A percentile compares a stretch with the other conserved stretches of the same genome.
Conservation (phyloP, 768 basidiomycete species). For the Boletus reticuloceps region DNA sequence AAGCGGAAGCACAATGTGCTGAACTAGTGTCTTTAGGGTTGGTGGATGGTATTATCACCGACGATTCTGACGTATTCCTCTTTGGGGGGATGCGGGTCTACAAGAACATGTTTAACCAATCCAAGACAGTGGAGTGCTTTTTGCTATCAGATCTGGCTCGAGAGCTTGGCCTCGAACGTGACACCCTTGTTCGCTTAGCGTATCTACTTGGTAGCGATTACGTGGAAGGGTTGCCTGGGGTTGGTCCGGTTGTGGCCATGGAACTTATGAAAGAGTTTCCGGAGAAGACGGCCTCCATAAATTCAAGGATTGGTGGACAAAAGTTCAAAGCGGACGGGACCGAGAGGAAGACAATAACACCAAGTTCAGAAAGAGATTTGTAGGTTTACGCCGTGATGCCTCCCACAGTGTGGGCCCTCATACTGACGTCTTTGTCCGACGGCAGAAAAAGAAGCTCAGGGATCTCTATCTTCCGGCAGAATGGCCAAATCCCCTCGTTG, state of each 20-base stretch:
- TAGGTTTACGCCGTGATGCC: constrained; percentile 41
- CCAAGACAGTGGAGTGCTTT: constrained; percentile 98
- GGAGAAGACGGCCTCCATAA: constrained; percentile 78
- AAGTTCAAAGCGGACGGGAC: constrained; percentile 89
- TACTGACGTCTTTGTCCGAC: constrained; percentile 9
- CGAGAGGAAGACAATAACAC: constrained; percentile 66
- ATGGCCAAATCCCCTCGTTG: constrained; percentile 94
- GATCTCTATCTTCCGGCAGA: constrained; percentile 73
- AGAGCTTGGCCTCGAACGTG: constrained; percentile 84
- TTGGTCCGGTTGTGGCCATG: constrained; percentile 96
- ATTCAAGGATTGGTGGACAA: constrained; percentile 94
- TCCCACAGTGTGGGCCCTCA: background rate
- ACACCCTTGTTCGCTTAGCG: constrained; percentile 83
- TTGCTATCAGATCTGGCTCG: constrained; percentile 76
- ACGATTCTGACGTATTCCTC: constrained; percentile 98
- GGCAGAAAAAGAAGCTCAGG: constrained; percentile 87
- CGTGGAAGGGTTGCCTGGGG: constrained; percentile 85
- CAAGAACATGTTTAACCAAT: constrained; percentile 99
- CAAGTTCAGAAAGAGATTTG: constrained; percentile 82
- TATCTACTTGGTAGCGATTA: constrained; percentile 97
- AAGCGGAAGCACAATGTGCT: constrained; percentile 98
- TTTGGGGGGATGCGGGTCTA: constrained; percentile 95
- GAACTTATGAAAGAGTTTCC: constrained; percentile 90
- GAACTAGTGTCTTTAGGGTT: constrained; percentile 80
- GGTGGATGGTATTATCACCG: constrained; percentile 97